phyloP scores from a whole-genome alignment of 169 alveolate genomes.

The Plasmodium vinckei region DNA sequence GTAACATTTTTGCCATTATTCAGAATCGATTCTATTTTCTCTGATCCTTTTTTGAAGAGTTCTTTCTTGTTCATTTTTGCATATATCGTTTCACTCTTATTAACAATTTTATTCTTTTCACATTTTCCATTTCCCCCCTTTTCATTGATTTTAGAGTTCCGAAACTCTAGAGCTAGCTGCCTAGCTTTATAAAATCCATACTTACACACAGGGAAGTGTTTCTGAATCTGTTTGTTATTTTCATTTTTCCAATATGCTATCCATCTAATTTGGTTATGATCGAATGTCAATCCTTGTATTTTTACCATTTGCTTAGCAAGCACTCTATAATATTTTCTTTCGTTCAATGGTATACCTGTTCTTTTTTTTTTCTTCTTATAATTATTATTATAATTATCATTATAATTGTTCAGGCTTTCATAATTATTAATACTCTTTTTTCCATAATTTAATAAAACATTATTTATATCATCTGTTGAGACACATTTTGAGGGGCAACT shows the following conservation, averaged over 20 bases:
- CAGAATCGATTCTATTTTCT: neutral
- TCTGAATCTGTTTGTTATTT: constrained; percentile 81
- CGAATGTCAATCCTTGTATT: constrained; percentile 84
- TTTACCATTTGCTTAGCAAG: constrained; percentile 79
- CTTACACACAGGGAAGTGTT: constrained; percentile 84
- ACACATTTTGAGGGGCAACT: neutral
- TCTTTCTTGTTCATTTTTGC: neutral
- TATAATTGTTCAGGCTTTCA: neutral
- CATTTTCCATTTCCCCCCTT: neutral
- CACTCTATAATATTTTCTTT: constrained; percentile 79
- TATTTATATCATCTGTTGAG: constrained; percentile 8
- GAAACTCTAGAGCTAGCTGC: constrained; percentile 81
- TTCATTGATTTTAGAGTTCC: constrained; percentile 30
- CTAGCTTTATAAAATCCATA: constrained; percentile 82
- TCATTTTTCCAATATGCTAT: constrained; percentile 86
- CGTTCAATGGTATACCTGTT: constrained; percentile 81
- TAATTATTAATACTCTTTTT: neutral
- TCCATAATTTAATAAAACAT: constrained; percentile 4
- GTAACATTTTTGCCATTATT: neutral
- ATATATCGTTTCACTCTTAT: neutral
- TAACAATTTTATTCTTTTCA: neutral
- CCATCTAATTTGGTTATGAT: constrained; percentile 86
- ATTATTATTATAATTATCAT: neutral
- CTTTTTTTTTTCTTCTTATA: constrained; percentile 58
- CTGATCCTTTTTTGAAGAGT: neutral